phyloP scores from a whole-genome alignment of 1,284 basidiomycete genomes.

The Baeospora myosura region DNA sequence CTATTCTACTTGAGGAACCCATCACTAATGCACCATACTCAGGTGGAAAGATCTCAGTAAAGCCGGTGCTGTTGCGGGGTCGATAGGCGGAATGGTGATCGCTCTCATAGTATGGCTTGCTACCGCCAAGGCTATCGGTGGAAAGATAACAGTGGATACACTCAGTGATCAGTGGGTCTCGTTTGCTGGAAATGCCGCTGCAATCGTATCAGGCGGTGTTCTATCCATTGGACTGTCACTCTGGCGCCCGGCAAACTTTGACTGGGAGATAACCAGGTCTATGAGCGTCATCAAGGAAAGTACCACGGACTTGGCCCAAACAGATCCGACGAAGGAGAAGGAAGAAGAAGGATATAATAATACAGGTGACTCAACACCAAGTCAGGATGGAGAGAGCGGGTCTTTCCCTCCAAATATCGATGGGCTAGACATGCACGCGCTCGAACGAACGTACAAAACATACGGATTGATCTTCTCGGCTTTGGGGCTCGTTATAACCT shows the following conservation, averaged over 20 bases:
- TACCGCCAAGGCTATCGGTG: constrained; percentile 29
- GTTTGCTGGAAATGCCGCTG: constrained; percentile 38
- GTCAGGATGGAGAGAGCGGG: no score
- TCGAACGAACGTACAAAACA: no score
- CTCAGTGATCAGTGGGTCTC: constrained; percentile 25
- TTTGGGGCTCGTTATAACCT: no score
- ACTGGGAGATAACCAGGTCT: no score
- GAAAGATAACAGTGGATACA: constrained; percentile 32
- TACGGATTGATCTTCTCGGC: no score
- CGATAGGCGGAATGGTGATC: constrained; percentile 35
- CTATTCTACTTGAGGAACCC: not conserved
- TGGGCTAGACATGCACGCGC: no score
- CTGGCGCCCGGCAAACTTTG: constrained; percentile 32
- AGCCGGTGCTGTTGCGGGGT: constrained; percentile 29
- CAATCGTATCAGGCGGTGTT: constrained; percentile 38
- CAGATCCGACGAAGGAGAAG: no score
- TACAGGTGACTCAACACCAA: no score
- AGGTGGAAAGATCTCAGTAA: constrained; percentile 16
- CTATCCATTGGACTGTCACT: constrained; percentile 33
- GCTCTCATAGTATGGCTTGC: constrained; percentile 43
- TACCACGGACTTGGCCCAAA: no score
- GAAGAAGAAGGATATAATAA: no score
- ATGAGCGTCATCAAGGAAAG: no score
- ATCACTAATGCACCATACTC: not conserved
- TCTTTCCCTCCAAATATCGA: no score